Base-by-base conservation (phyloP, 2,329 filamentous ascomycete species). In the Penicillium sp. region DNA sequence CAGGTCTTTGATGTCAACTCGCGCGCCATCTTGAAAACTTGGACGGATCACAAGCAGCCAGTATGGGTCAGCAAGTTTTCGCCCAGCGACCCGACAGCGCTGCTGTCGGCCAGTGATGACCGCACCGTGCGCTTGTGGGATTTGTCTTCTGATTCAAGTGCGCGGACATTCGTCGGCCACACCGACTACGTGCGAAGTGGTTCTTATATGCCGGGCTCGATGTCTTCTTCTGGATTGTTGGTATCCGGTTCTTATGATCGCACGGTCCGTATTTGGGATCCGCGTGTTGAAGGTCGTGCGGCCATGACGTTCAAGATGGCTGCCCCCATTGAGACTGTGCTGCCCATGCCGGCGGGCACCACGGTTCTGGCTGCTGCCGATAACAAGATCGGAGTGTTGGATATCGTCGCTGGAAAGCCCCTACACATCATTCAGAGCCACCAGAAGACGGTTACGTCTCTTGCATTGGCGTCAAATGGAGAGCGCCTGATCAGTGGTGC, bases 271-370 rank as follows among this genome's bases (percentile, higher is more conserved):
- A 79, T 99, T 22, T 99, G 95, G 95, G 95, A 99, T 78, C 89
- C 93, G 1, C 85, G 95, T 66, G 86, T 88, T 37, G 86, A 85
- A 75, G 70, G 83, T 77, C 70, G 82, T 76, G 81, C 88, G 6
- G 92, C 92, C 64, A 95, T 99, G 89, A 91, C 90, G 0, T 98
- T 99, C 81, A 95, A 96, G 81, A 93, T 97, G 79, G 85, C 87
- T n/a, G 90, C 90, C 16, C 89, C 94, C 2, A 85, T 99, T 22
- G 95, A 99, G 76, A 84, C 87, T 53, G 89, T 99, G n/a, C 82
- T 98, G 4, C 88, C 94, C 6, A 87, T 97, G 78, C 88, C 91
- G 9, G 91, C 90, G 2, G 92, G 92, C 50, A 96, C 93, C 4
- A 92, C 91, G 4, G 81, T 99, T 24, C 83, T 97, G 36, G 92